Base-by-base conservation (phyloP, 306 rosid genomes). In the Prunus fruticosa region DNA sequence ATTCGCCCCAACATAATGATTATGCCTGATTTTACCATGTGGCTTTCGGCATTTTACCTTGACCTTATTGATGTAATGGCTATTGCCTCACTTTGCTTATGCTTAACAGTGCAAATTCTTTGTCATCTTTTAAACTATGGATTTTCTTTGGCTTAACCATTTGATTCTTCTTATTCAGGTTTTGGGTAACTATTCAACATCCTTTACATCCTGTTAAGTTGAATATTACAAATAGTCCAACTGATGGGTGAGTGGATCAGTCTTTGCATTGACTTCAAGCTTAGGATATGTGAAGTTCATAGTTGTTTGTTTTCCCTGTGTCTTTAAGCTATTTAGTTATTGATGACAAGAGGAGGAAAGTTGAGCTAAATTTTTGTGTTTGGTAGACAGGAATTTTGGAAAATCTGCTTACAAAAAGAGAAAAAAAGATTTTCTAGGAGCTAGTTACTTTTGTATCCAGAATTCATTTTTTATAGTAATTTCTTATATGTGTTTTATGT, bases 191-290 rank as follows among this genome's bases (percentile, higher is more conserved):
- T 20, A 75, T 89, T 65, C 79, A 71, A 1, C 97, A 88, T 77
- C 96, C 98, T 74, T 74, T 92, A 76, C 68, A 23, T 61, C 98
- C 99, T 1, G 91, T 88, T 81, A 96, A 91, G 93, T 84, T 93
- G 82, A 77, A 41, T 19, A 64, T 81, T 16, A 56, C 93, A 58
- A 87, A 64, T 80, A 69, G 72, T 72, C 90, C 97, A 52, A 81
- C 90, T 47, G 97, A 91, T 79, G 99, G 98, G 99, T 96, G 80
- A 81, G 98, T 78, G 63, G 50, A 51, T 76, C 9, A 43, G 16
- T 12, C 54, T 49, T 52, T 47, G 23, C 25, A 32, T 19, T 30
- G 15, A 2, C 25, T 2, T 76, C 7, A 18, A 8, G 64, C 64
- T 30, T 58, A 45, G 51, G 50, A 38, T 9, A 13, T n/a, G 20